These are phyloP conservation scores for Halenospora varia DNA, from an alignment of 495 filamentous ascomycete genomes.

Conservation along the genomic window DNA sequence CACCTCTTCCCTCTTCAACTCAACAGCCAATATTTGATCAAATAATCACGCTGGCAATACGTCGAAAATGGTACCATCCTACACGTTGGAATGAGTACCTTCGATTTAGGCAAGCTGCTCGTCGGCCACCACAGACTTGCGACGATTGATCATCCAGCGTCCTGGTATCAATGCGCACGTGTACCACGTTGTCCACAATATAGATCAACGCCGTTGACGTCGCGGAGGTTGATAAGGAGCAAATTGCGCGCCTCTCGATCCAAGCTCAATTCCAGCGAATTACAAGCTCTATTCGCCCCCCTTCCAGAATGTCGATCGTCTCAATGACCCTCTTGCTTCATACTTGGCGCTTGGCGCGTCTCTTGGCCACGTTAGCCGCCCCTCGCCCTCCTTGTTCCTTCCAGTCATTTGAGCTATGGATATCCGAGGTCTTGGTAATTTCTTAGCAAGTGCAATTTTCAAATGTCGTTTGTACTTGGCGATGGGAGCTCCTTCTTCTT, in stretches of 20 bases:
- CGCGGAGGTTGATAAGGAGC: background rate
- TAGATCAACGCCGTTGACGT: too few species aligned
- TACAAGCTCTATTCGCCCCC: background rate
- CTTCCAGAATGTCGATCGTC: background rate
- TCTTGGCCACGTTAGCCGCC: background rate
- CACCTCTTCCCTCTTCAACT: too few species aligned
- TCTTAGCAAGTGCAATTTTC: background rate
- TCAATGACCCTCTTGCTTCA: too few species aligned
- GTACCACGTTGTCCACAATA: too few species aligned
- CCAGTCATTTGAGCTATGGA: background rate
- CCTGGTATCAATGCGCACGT: too few species aligned
- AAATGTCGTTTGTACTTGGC: background rate
- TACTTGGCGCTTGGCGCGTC: background rate
- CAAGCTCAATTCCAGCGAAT: background rate
- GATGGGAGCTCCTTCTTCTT: constrained; percentile 10
- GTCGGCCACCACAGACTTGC: too few species aligned
- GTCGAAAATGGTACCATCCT: too few species aligned
- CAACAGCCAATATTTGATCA: too few species aligned
- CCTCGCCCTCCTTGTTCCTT: background rate
- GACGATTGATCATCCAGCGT: too few species aligned
- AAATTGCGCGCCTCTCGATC: background rate
- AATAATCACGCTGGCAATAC: too few species aligned
- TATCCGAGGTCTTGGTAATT: background rate
- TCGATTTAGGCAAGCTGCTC: too few species aligned
- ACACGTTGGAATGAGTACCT: too few species aligned